Base-by-base conservation (phyloP, 2,329 filamentous ascomycete genomes). In the Sclerotinia nivalis region DNA sequence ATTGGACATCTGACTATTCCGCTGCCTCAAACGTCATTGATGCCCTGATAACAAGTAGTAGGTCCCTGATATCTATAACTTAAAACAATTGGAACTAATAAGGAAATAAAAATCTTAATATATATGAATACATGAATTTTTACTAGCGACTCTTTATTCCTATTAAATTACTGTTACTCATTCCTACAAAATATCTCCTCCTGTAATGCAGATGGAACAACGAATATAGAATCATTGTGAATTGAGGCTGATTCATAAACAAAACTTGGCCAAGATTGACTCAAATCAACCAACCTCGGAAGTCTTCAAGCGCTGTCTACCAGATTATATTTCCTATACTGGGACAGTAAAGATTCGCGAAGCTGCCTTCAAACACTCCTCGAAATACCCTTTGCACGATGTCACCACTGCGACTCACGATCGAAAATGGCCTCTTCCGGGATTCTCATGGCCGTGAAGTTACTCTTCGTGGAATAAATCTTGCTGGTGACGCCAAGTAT, bases 381-480 rank as follows among this genome's bases (percentile, higher is more conserved):
- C 13, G 6, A 43, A 43, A 15, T 18, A 43, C 40, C 40, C 34
- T 52, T 6, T 18, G 28, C 37, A 73, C 52, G 74, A 97, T 97
- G 93, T 84, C 90, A 71, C 84, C 88, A 31, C 87, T 95, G 66
- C 89, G 91, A 67, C 84, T 99, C 65, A 89, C 87, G 34, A 95
- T 99, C 76, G 93, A 97, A 77, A 91, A 96, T 74, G 89, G 89
- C 72, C 89, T 88, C 74, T 97, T 99, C 81, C 88, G 92, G 72
- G 96, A 99, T 79, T 79, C 84, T 20, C 83, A 93, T 73, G 91
- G 93, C 74, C 90, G 96, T 72, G 92, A 98, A 81, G 88, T 99
- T 69, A 91, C 93, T 2, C 85, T 99, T 58, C 90, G 96, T 73
- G 96, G 96, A 73, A 97, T 99, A 83, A 99, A 99, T 78, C 87